Percentiles rank a stretch among this genome's conserved stretches.
Conservation (phyloP, 139 green algal species). For the Chlamydomonas sphaeroides region DNA sequence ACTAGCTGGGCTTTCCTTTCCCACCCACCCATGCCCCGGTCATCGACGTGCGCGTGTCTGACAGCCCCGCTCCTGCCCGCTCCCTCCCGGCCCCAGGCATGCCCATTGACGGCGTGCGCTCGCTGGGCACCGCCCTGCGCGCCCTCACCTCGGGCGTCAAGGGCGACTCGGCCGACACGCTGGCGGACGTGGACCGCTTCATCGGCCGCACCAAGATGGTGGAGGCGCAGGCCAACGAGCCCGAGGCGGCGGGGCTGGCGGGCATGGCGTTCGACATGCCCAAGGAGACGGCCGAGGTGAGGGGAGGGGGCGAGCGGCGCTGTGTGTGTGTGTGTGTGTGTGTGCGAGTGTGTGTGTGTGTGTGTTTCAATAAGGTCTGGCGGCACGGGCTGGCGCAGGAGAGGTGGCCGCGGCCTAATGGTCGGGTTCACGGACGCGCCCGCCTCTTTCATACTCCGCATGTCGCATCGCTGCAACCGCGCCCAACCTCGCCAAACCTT, state of each 20-base stretch:
- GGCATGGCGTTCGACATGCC: slow-evolving; percentile 91
- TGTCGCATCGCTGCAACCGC: no score
- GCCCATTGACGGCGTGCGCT: slow-evolving; percentile 9
- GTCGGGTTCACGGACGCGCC: no score
- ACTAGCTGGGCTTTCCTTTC: neutral
- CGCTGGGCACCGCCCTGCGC: slow-evolving; percentile 7
- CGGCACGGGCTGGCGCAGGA: neutral
- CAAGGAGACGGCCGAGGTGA: slow-evolving; percentile 27
- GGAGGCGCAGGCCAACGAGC: slow-evolving; percentile 2
- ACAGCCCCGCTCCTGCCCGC: no score
- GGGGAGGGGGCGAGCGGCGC: slow-evolving; percentile 14
- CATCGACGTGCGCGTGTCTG: no score
- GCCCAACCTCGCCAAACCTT: no score
- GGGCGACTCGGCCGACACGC: neutral
- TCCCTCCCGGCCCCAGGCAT: neutral
- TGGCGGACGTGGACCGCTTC: slow-evolving; percentile 12
- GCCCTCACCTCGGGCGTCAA: neutral
- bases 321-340: no score
- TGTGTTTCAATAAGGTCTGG: neutral
- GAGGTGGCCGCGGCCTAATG: no score
- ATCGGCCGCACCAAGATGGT: slow-evolving; percentile 76
- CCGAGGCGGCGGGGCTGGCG: slow-evolving; percentile 3
- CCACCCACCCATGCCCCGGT: no score
- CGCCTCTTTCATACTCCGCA: no score
- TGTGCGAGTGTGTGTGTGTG: neutral